Base-by-base conservation (phyloP, 2,329 filamentous ascomycete species). In the Tolypocladium guangdongense region DNA sequence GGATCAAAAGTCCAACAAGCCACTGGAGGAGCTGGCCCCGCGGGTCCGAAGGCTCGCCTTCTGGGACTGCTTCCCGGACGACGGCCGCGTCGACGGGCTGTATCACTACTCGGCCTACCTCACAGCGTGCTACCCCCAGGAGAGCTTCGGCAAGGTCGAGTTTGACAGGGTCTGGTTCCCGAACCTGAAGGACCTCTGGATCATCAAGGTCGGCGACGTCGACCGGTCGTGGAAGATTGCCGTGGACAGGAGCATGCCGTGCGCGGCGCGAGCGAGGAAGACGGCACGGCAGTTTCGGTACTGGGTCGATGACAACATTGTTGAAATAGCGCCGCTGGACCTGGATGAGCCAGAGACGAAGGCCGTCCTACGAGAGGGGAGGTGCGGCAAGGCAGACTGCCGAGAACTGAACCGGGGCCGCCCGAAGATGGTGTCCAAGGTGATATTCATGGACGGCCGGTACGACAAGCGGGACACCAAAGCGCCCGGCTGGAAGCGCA, bases 31-130 rank as follows among this genome's bases (percentile, higher is more conserved):
- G 16, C 58, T 71, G 35, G 68, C 67, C 1, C 63, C 64, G 20
- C 61, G 61, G 30, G 62, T 70, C 52, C 64, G 65, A 54, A 64
- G 66, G 41, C 58, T 71, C 35, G 68, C 66, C 12, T 71, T 70
- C 48, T 71, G 69, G 69, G 69, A 71, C 56, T 71, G 69, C 55
- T 68, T 68, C 53, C 68, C 68, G 1, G 69, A 71, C 54, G 69
- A 71, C 45, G 65, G 64, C 5, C 62, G 63, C 39, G 64, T 71
- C 24, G 66, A 69, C 45, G 60, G 63, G 4, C 66, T 64, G 10
- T 59, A 62, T 24, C 64, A 61, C 39, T 71, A 70, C 56, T 66
- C 66, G 18, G 59, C 64, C n/a, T 71, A 69, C 52, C 59, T 71
- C 20, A 62, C 65, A 4, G 60, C 61, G 22, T 66, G 62, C 48